Evolutionary conservation across 106 monocot genomes (phyloP).

Genomic region (Xerophyta viscosa): DNA sequence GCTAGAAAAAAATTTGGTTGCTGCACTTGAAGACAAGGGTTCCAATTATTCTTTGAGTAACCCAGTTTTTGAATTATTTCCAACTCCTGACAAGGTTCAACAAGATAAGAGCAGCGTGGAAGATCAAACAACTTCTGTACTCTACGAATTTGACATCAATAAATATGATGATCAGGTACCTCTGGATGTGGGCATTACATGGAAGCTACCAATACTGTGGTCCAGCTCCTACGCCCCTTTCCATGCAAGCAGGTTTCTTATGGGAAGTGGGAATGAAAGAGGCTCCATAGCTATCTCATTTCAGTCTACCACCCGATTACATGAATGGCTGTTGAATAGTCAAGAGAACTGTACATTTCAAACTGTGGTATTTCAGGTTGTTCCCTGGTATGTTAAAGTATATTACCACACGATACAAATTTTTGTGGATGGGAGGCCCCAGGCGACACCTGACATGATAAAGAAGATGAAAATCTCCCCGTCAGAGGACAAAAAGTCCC

Average conservation of each 20-base stretch:
- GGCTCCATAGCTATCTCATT: slow-evolving; percentile 86
- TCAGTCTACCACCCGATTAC: slow-evolving; percentile 29
- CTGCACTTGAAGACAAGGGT: slow-evolving; percentile 34
- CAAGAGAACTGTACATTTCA: slow-evolving; percentile 36
- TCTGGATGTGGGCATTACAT: slow-evolving; percentile 70
- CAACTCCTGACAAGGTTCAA: slow-evolving; percentile 35
- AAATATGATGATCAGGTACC: slow-evolving; percentile 28
- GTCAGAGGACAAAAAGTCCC: slow-evolving; percentile 86
- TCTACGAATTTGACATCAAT: slow-evolving; percentile 49
- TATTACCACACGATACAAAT: slow-evolving; percentile 89
- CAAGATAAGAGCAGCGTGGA: slow-evolving; percentile 25
- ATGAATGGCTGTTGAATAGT: slow-evolving; percentile 11
- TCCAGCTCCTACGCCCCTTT: slow-evolving; percentile 48
- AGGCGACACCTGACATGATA: slow-evolving; percentile 41
- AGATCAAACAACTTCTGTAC: slow-evolving; percentile 19
- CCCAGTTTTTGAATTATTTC: slow-evolving; percentile 42
- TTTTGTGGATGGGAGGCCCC: slow-evolving; percentile 57
- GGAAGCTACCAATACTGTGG: slow-evolving; percentile 73
- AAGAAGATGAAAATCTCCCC: slow-evolving; percentile 73
- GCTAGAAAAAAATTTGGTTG: slow-evolving; percentile 53
- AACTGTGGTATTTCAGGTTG: slow-evolving; percentile 76
- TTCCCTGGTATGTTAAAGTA: slow-evolving; percentile 96
- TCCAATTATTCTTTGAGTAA: slow-evolving; percentile 25
- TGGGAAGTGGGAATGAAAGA: slow-evolving; percentile 98
- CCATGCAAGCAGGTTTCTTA: slow-evolving; percentile 68